Evolutionary conservation across 495 filamentous ascomycete species (phyloP).

Genomic region (Penicillium simplicissimum): DNA sequence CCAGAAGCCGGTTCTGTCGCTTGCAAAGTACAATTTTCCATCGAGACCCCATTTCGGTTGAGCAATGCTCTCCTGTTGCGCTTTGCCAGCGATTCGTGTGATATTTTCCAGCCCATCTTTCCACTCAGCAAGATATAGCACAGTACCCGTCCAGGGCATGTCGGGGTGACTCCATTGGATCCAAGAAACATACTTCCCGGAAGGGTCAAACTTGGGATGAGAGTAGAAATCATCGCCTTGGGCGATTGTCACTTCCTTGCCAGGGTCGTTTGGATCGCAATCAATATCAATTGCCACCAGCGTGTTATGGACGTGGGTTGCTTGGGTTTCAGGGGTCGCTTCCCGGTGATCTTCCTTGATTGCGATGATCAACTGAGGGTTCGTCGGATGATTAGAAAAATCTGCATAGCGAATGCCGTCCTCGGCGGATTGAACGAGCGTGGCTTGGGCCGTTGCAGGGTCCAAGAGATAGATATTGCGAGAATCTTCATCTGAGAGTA

Average conservation of each 20-base stretch:
- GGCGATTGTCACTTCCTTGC: slow-evolving; percentile 20
- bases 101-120: slow-evolving; percentile 23
- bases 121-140: slow-evolving; percentile 43
- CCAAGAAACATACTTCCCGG: slow-evolving; percentile 47
- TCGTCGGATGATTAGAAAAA: slow-evolving; percentile 36
- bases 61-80: slow-evolving; percentile 34
- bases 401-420: slow-evolving; percentile 38
- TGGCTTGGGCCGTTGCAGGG: slow-evolving; percentile 26
- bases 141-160: slow-evolving; percentile 50
- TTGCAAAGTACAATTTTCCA: slow-evolving; percentile 45
- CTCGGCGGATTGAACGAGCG: slow-evolving; percentile 21
- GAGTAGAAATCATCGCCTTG: slow-evolving; percentile 51
- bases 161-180: slow-evolving; percentile 53
- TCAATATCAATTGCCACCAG: slow-evolving; percentile 28
- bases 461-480: slow-evolving; percentile 40
- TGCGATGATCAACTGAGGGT: slow-evolving; percentile 40
- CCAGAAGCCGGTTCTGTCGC: slow-evolving; percentile 44
- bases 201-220: slow-evolving; percentile 47
- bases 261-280: slow-evolving; percentile 9
- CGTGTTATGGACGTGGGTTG: slow-evolving; percentile 27
- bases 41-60: slow-evolving; percentile 48
- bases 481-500: slow-evolving; percentile 42
- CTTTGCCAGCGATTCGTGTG: slow-evolving; percentile 34
- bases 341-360: slow-evolving; percentile 49
- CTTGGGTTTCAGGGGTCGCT: slow-evolving; percentile 33